These are phyloP conservation scores for Sequoia sempervirens DNA, from an alignment of 75 land plant species.

Conservation along the genomic window DNA sequence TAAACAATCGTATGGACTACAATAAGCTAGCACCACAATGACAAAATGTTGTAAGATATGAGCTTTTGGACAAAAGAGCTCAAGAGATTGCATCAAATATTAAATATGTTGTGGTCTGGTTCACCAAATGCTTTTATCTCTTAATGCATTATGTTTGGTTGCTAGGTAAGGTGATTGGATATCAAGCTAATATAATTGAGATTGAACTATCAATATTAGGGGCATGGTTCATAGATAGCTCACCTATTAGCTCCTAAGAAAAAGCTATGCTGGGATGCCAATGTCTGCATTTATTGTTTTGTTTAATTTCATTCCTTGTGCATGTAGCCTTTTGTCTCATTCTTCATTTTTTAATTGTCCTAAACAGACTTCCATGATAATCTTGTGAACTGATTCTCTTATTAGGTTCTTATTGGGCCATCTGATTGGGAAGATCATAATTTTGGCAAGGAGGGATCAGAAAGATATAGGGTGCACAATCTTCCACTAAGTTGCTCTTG, in stretches of 20 bases:
- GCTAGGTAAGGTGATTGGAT: not conserved
- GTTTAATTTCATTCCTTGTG: not conserved
- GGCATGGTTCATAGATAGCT: not conserved
- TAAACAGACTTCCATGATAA: not conserved
- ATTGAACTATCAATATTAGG: not conserved
- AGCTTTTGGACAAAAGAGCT: not conserved
- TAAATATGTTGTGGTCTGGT: not conserved
- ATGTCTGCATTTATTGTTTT: not conserved
- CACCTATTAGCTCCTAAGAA: not conserved
- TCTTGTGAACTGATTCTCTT: not conserved
- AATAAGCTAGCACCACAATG: not conserved
- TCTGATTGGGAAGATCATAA: constrained; percentile 69
- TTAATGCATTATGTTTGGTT: not conserved
- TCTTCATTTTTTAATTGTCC: not conserved
- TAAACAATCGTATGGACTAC: not conserved
- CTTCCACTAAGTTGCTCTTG: constrained; percentile 45
- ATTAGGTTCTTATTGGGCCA: constrained; percentile 67
- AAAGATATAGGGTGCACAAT: constrained; percentile 61
- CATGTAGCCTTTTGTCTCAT: not conserved
- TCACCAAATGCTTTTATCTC: not conserved
- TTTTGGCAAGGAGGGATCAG: constrained; percentile 51
- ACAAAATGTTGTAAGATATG: not conserved
- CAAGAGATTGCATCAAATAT: not conserved
- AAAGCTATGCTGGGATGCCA: not conserved
- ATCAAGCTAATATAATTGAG: not conserved